phyloP scores from a whole-genome alignment of 2,329 filamentous ascomycete species.

The Fusarium poae region DNA sequence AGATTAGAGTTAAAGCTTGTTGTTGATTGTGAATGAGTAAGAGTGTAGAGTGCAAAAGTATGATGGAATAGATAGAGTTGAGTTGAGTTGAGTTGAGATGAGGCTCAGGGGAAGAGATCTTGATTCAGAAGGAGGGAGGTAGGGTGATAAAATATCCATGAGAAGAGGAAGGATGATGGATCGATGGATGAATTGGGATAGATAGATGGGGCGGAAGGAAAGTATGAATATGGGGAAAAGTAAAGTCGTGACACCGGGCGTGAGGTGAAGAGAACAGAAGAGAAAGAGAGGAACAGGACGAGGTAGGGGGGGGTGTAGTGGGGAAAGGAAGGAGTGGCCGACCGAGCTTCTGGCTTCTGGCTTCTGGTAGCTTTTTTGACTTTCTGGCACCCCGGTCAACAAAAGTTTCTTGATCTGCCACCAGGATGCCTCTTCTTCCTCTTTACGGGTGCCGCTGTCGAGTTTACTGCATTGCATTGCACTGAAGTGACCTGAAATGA shows the following conservation, averaged over 20 bases:
- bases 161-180: constrained; percentile 7
- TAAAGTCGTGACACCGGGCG: constrained; percentile 21
- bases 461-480: constrained; percentile 26
- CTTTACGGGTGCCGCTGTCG: constrained; percentile 36
- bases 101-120: constrained; percentile 22
- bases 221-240: constrained; percentile 47
- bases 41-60: background rate
- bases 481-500: constrained; percentile 1
- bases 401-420: constrained; percentile 50
- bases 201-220: constrained; percentile 43
- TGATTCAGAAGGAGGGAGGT: constrained; percentile 42
- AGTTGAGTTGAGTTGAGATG: constrained; percentile 14
- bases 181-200: constrained; percentile 14
- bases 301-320: background rate
- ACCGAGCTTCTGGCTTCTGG: constrained; percentile 7
- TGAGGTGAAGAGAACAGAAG: constrained; percentile 1
- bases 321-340: background rate
- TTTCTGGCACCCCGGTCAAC: constrained; percentile 19
- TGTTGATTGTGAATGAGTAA: background rate
- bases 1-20: constrained; percentile 7
- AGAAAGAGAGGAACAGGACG: constrained; percentile 5
- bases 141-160: constrained; percentile 48
- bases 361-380: constrained; percentile 1
- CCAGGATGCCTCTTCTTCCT: constrained; percentile 35
- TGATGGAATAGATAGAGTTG: background rate